Base-by-base conservation (phyloP, 306 rosid genomes). In the Medicago truncatula region DNA sequence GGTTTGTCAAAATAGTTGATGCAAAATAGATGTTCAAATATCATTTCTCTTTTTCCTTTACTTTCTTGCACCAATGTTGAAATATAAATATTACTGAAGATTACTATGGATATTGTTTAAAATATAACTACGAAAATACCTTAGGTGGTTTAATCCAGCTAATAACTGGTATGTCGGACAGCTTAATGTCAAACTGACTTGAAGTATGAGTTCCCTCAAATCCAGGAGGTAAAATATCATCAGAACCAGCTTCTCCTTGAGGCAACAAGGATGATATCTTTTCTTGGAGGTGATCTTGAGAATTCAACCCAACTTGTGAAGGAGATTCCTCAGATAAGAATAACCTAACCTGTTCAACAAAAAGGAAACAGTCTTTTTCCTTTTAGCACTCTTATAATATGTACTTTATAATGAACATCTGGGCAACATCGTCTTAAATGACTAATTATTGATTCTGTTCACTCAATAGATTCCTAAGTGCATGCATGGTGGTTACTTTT, bases 261-360 rank as follows among this genome's bases (percentile, higher is more conserved):
- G 84, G 96, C 78, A 81, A 81, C 36, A 44, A 57, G 85, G 88
- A 86, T 6, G 93, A 86, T 57, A 86, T 28, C 85, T 93, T 93
- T 39, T 91, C 91, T 81, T 93, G 98, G 77, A 93, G 98, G 83
- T 93, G 95, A 80, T 93, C 97, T 81, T 93, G 98, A 87, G 91
- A 83, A 17, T 86, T 89, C 71, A 86, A 81, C 63, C 98, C 93
- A 81, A 87, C 91, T 81, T 81, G 95, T 17, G 91, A 83, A 75
- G 98, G 97, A 73, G 89, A 89, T 2, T 93, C 98, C 76, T 93
- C 98, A 23, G 89, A 86, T 67, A 90, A 83, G 82, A 90, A 93
- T 86, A 93, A 66, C 85, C 72, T 87, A 70, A 90, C 90, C 95
- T 90, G 93, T 56, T 70, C 13, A 76, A 21, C 18, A 61, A 67